Evolutionary conservation across 2,329 filamentous ascomycete genomes (phyloP), one percentile per base, ranked within the genome.

Genomic region (Pseudogymnoascus sp.): DNA sequence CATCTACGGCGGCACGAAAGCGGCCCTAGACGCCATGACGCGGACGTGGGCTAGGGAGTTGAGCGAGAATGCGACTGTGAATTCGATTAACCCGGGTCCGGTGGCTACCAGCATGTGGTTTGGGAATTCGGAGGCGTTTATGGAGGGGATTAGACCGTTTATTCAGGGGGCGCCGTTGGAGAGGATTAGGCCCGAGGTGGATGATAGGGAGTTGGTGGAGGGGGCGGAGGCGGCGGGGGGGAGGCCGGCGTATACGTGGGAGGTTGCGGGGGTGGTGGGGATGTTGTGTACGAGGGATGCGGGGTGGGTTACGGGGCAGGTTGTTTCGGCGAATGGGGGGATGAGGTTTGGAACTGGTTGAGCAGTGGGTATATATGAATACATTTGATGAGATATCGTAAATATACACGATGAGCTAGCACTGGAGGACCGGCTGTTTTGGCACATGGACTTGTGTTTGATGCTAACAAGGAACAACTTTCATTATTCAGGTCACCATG

Each of bases 241-340:
- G 14, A 79, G 86, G 66, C 83, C 82, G 4, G 89, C 81, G 2
- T 90, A 89, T 71, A 82, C 84, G 31, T 77, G 79, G 60, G 90
- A 93, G 77, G 80, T 93, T 73, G 90, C 88, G 0, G 90, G 89
- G 0, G 82, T 91, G 4, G 86, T 92, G 16, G 88, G 83, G 2
- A 91, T 92, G 88, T 75, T 92, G 21, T 91, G 88, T 72, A 82
- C 82, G 4, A 78, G 80, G 5, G 90, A 93, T 72, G 82, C 83
- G n/a, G 82, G 79, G 6, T 93, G 89, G 89, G 87, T 85, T 70
- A 94, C 90, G 0, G 90, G 90, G 1, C 88, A 87, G 73, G 87
- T 92, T 23, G 83, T 94, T 3, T 90, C 87, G 76, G 89, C 89
- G 6, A 93, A 93, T 71, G 90, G 90, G 1, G 90, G 90, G 5